Base-by-base conservation (phyloP, 139 green algal species). In the Monoraphidium neglectum region DNA sequence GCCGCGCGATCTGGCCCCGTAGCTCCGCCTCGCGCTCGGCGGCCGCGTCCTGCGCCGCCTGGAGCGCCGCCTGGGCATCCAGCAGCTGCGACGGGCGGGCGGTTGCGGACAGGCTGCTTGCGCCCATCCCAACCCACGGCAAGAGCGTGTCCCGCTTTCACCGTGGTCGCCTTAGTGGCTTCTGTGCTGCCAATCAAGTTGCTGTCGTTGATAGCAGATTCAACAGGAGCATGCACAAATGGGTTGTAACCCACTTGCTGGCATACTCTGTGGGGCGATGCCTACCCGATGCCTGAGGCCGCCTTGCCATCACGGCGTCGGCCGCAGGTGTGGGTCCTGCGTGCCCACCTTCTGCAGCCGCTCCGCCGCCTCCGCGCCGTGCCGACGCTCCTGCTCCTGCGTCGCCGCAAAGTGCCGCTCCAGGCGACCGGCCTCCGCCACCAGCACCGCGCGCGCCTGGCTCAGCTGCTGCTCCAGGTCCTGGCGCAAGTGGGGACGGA, bases 11-110 rank as follows among this genome's bases (percentile, higher is more conserved):
- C 68, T 88, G 75, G 0, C 33, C 26, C 30, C 56, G 32, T 59
- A 90, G 77, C 74, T 88, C 82, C 3, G n/a, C 32, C 68, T 92
- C 87, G 6, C 79, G 79, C 28, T 8, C 57, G 6, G 57, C 57
- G 28, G 57, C 8, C 26, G 57, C 57, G 6, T 65, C 57, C 57
- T 65, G 57, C 8, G 16, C 57, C 10, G 26, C 57, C 57, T 65
- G 57, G 10, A 65, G 57, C 57, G 5, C n/a, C 10, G 57, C 26
- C 57, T 65, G n/a, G 6, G 28, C n/a, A 13, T 65, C 57, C 26
- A 65, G 57, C n/a, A 33, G 26, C 28, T 33, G 26, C 10, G n/a
- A 16, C 16, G 57, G n/a, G 28, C 10, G 51, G 51, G 51, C 51
- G 21, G 18, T 60, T 60, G 18, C 51, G 18, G 18, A 18, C 18